Base-by-base conservation (phyloP, 139 green algal genomes). In the Nannochloris sp. region DNA sequence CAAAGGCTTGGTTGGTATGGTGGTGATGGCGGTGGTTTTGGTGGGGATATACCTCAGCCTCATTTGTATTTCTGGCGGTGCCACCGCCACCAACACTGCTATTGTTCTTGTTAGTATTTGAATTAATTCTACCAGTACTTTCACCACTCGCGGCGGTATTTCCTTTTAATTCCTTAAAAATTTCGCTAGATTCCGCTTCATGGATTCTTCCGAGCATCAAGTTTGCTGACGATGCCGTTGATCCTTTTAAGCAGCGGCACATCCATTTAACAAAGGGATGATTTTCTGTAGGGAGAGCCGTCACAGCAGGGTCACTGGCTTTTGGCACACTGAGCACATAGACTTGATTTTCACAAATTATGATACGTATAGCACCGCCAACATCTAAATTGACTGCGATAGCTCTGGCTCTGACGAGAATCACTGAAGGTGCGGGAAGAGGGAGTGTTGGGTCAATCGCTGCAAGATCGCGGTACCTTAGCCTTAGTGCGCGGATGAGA, bases 281-380 rank as follows among this genome's bases (percentile, higher is more conserved):
- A 59, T 72, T 42, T 3, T 42, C 24, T 29, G 42, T 68, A 24
- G 70, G 63, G 13, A 67, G 30, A 5, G 63, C 54, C 30, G 70
- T 38, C 39, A 63, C 30, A 3, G 39, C 23, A 0, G 70, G 54
- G 55, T 72, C 30, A 39, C 6, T 25, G 0, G 29, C 39, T 53
- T 61, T 55, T 2, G 33, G 31, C 32, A 65, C 34, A 1, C 36
- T 48, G 35, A 77, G 63, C 23, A 72, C n/a, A 44, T 62, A 77
- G 35, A 48, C 44, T 36, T 77, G 70, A 33, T 77, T 77, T 15
- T 27, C 6, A 67, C 48, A 69, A 29, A 76, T 76, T 19, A 64
- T 24, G 24, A 64, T 47, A 45, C 56, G 36, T 14, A 64, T 54
- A 1, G n/a, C 12, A 14, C 56, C 56, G 14, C 56, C 56, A 13